phyloP scores from a whole-genome alignment of 257 asterid genomes.

The Gardenia jasminoides region DNA sequence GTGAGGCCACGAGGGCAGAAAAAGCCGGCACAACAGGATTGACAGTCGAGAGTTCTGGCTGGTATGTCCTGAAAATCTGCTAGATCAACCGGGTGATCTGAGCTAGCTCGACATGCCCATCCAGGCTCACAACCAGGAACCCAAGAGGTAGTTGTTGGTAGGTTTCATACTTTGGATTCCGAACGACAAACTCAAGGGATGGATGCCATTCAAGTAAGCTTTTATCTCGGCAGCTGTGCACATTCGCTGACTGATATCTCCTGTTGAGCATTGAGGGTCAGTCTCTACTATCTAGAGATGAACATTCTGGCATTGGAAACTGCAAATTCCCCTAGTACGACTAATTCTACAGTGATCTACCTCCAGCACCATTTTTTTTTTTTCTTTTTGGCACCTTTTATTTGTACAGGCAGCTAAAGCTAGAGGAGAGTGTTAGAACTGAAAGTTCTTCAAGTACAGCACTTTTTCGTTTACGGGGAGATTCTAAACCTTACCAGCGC shows the following conservation, averaged over 20 bases:
- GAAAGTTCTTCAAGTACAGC: neutral
- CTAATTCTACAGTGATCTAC: neutral
- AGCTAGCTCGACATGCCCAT: conserved; percentile 71
- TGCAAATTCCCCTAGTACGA: neutral
- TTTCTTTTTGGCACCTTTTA: too few species aligned
- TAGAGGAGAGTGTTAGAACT: too few species aligned
- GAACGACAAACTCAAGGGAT: conserved; percentile 9
- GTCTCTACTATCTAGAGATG: conserved; percentile 10
- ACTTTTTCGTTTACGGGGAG: neutral
- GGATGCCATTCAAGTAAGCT: conserved; percentile 51
- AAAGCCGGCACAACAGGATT: conserved; percentile 84
- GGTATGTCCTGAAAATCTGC: conserved; percentile 44
- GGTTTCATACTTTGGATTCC: conserved; percentile 35
- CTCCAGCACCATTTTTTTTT: neutral
- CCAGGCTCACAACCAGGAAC: conserved; percentile 83
- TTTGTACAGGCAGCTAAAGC: too few species aligned
- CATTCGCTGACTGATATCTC: conserved; percentile 59
- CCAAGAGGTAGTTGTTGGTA: conserved; percentile 70
- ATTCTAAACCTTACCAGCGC: too few species aligned
- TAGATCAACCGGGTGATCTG: conserved; percentile 36
- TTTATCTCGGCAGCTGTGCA: conserved; percentile 78
- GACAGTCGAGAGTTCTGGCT: conserved; percentile 57
- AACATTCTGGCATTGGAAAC: neutral
- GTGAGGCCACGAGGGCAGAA: conserved; percentile 85
- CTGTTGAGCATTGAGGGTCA: conserved; percentile 20